Percentiles rank a stretch among this genome's conserved stretches.
These are phyloP conservation scores for Xylaria castorea DNA, from an alignment of 495 filamentous ascomycete genomes.

Conservation along the genomic window DNA sequence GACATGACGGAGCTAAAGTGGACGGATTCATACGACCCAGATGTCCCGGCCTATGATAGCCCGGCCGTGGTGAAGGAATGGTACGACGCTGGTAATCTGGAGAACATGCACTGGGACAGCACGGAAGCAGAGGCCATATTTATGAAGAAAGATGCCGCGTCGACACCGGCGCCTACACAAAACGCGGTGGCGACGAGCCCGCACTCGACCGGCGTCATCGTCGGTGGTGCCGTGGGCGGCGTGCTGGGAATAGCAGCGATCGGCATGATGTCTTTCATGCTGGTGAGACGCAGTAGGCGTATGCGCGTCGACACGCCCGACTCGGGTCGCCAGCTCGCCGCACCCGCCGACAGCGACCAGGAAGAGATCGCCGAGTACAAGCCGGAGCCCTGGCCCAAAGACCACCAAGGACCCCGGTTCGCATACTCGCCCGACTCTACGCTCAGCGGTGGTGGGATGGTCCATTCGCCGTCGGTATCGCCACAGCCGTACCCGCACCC, in stretches of 20 bases:
- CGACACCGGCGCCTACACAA: slow-evolving; percentile 16
- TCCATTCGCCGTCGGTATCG: slow-evolving; percentile 11
- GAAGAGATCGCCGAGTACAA: slow-evolving; percentile 36
- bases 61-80: slow-evolving; percentile 39
- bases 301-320: slow-evolving; percentile 25
- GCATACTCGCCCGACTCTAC: slow-evolving; percentile 35
- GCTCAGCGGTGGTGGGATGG: slow-evolving; percentile 21
- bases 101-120: slow-evolving; percentile 38
- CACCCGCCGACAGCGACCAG: neutral
- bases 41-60: slow-evolving; percentile 45
- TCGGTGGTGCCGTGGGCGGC: slow-evolving; percentile 37
- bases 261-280: slow-evolving; percentile 25
- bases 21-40: slow-evolving; percentile 46
- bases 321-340: neutral
- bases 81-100: slow-evolving; percentile 43
- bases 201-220: slow-evolving; percentile 29
- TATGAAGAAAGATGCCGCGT: slow-evolving; percentile 22
- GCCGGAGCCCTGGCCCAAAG: slow-evolving; percentile 43
- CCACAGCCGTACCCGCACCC: neutral
- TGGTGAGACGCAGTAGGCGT: slow-evolving; percentile 24
- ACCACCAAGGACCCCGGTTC: slow-evolving; percentile 31
- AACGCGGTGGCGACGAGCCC: neutral
- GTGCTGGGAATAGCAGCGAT: slow-evolving; percentile 18
- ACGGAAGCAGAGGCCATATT: slow-evolving; percentile 36
- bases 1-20: slow-evolving; percentile 51